Evolutionary conservation across 2,329 filamentous ascomycete genomes (phyloP).

Genomic region (Xenoacremonium recifei): DNA sequence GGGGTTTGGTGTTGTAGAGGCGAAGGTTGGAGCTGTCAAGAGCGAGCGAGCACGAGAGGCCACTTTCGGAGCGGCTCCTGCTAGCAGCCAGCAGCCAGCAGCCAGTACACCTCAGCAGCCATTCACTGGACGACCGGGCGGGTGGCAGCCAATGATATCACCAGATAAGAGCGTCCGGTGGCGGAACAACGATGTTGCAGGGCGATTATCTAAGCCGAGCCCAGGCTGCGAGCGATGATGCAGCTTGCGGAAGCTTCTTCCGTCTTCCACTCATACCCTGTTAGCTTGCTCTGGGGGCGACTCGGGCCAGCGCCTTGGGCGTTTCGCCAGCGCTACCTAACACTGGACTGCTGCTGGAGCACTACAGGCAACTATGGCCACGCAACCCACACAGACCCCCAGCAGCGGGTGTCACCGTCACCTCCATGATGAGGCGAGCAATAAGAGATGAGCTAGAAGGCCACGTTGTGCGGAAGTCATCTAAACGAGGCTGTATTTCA

Average conservation of each 20-base stretch:
- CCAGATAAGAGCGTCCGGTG: constrained; percentile 24
- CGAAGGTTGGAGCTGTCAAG: constrained; percentile 24
- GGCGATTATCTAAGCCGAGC: constrained; percentile 23
- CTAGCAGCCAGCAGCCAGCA: constrained; percentile 17
- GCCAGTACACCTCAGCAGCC: constrained; percentile 21
- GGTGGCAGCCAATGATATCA: constrained; percentile 34
- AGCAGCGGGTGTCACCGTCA: too few relatives aligned
- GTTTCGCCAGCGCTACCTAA: not conserved
- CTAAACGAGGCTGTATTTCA: too few relatives aligned
- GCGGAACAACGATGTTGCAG: constrained; percentile 38
- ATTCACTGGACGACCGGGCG: constrained; percentile 24
- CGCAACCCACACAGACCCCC: constrained; percentile 16
- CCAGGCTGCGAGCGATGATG: constrained; percentile 21
- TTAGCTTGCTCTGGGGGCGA: too few relatives aligned
- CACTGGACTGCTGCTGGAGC: constrained; percentile 4
- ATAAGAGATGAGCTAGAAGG: too few relatives aligned
- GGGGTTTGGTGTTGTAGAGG: constrained; percentile 20
- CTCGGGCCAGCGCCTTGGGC: not conserved
- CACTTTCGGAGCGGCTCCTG: constrained; percentile 24
- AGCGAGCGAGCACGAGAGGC: too few relatives aligned
- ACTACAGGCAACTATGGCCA: constrained; percentile 19
- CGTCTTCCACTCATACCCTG: constrained; percentile 29
- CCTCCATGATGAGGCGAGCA: too few relatives aligned
- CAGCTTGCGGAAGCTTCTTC: constrained; percentile 31
- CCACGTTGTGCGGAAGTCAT: too few relatives aligned